Evolutionary conservation across 805 yeast genomes (phyloP).

Genomic region (Zygosaccharomyces gambellarensis): DNA sequence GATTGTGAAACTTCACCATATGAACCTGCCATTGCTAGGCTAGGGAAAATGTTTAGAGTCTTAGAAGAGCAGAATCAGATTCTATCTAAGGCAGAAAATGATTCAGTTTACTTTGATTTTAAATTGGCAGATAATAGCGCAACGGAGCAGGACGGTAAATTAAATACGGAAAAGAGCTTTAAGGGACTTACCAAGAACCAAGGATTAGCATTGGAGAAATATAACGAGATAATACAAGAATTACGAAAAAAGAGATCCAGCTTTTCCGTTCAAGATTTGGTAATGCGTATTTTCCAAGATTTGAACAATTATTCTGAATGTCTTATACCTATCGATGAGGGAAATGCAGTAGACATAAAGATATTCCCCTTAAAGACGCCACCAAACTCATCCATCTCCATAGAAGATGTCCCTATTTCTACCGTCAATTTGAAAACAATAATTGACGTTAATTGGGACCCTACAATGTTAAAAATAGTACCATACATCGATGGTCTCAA

Average conservation of each 20-base stretch:
- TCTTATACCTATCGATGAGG: constrained; percentile 83
- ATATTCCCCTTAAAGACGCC: constrained; percentile 84
- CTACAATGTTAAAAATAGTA: constrained; percentile 83
- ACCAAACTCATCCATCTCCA: constrained; percentile 67
- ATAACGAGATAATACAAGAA: constrained; percentile 29
- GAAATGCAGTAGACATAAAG: constrained; percentile 88
- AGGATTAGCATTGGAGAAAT: constrained; percentile 18
- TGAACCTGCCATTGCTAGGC: constrained; percentile 75
- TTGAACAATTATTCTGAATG: constrained; percentile 94
- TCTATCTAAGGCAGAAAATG: constrained; percentile 52
- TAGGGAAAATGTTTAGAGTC: constrained; percentile 85
- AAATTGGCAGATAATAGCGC: constrained; percentile 15
- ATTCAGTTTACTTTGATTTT: constrained; percentile 35
- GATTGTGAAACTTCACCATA: constrained; percentile 78
- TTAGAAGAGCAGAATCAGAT: constrained; percentile 84
- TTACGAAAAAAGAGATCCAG: constrained; percentile 24
- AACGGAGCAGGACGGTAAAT: constrained; percentile 11
- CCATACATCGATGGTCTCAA: constrained; percentile 88
- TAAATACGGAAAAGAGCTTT: constrained; percentile 10
- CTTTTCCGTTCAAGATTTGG: constrained; percentile 62
- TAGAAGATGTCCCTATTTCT: constrained; percentile 89
- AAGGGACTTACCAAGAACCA: constrained; percentile 6
- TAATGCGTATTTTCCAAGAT: constrained; percentile 91
- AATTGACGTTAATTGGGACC: constrained; percentile 94
- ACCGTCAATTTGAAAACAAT: constrained; percentile 67